Base-by-base conservation (phyloP, 495 filamentous ascomycete species). In the Neurospora hispaniola region DNA sequence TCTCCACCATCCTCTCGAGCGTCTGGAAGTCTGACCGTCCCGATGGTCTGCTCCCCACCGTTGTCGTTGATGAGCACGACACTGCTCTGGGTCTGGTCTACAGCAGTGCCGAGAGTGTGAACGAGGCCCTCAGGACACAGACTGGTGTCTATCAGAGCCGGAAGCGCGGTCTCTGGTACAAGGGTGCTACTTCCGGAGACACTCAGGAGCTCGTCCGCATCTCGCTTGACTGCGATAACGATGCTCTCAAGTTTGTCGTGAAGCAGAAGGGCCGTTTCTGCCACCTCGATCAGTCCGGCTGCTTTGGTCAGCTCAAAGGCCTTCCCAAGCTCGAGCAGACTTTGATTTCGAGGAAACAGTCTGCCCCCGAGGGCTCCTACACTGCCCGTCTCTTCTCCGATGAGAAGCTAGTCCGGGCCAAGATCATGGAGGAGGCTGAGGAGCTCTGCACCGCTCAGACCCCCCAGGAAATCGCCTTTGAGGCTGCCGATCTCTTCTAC, bases 401-500 rank as follows among this genome's bases (percentile, higher is more conserved):
- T 72, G 88, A 92, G 72, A 93, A 96, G 82, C 88, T 98, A 23
- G 84, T 97, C 18, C 87, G 91, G 42, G 96, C 96, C 4, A 99
- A 99, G 86, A 97, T 99, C 54, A 96, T 97, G 91, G 96, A 99
- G 82, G 96, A 99, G 80, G 96, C 96, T 3, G 91, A 93, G 74
- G 96, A 99, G 82, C 84, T 99, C 40, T 98, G 96, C 83, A 87
- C 92, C 69, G 96, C 96, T 16, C 87, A 86, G 44, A 90, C 88
- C 12, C 92, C 93, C 71, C 85, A 94, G 71, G 93, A 98, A 23
- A 86, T 98, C 68, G 91, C 96, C 16, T 96, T 96, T 70, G 96
- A 99, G 82, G 93, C 96, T 3, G 96, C 95, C 16, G 96, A 99
- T 79, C 84, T 99, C 70, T 88, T 99, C 31, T 99, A 98, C 84